Base-by-base conservation (phyloP, 2,329 filamentous ascomycete species). In the Coleophoma eucalyptorum region DNA sequence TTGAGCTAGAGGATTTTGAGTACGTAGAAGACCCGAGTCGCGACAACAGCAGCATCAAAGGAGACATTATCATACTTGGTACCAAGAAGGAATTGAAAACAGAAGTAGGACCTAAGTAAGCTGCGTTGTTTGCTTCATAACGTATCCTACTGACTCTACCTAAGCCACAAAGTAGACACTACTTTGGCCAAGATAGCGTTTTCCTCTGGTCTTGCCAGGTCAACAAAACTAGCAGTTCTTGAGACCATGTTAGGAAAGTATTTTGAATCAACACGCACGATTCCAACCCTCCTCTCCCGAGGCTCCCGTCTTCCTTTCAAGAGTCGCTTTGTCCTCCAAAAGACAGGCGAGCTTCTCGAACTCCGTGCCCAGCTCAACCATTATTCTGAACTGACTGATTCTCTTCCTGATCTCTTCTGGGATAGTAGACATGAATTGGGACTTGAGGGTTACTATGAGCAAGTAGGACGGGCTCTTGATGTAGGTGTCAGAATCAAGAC, bases 351-450 rank as follows among this genome's bases (percentile, higher is more conserved):
- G 69, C 78, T 99, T 6, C 80, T 97, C 16, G 87, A 86, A 62
- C 83, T 97, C 47, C 86, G 94, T 43, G 93, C 93, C 1, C 91
- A 96, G 63, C 78, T 99, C 45, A 99, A 99, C 65, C 87, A 97
- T 60, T 97, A 97, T 73, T 96, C 90, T 1, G 94, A 97, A 69
- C 81, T 99, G 33, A 97, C 94, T 0, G 94, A 99, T 71, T 90
- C 89, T 16, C 78, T 97, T 16, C 94, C 94, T 0, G 94, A 99
- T 69, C 83, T 97, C 43, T 97, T 99, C 72, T 99, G 94, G 94
- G 94, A 99, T 68, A 88, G 82, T 60, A 81, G 84, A 46, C 87
- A 94, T 61, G 92, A 97, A 67, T 81, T 97, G 2, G 89, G 91
- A 1, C 78, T 99, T 2, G 94, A 97, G 68, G 88, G 87, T 31